Evolutionary conservation across 441 rosid species (phyloP).

Genomic region (Brassica balearica): DNA sequence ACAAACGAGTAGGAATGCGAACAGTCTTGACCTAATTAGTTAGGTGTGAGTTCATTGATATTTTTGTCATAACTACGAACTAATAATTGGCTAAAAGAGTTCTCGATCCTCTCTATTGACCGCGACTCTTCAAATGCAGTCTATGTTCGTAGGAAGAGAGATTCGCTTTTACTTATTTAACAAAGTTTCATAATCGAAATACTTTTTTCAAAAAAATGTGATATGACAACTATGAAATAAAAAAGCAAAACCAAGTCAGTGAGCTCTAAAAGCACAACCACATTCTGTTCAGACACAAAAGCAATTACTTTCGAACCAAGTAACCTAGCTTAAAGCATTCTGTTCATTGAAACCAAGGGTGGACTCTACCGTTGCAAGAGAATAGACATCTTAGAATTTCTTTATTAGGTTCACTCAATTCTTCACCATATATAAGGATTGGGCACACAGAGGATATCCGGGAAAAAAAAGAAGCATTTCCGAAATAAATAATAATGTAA

Average conservation of each 20-base stretch:
- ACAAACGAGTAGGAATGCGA: background rate
- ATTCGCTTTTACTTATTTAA: background rate
- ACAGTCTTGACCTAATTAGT: background rate
- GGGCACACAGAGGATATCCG: background rate
- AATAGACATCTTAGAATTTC: background rate
- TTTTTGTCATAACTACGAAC: background rate
- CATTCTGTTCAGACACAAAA: background rate
- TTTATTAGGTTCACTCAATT: background rate
- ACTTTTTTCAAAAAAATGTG: background rate
- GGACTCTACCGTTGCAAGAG: background rate
- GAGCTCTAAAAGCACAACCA: background rate
- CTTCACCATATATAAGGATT: background rate
- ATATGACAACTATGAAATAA: background rate
- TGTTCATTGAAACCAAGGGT: background rate
- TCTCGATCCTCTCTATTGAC: background rate
- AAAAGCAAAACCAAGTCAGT: background rate
- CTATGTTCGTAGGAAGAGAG: background rate
- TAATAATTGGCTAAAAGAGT: background rate
- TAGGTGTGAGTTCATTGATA: background rate
- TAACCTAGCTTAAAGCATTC: background rate
- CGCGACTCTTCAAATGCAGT: background rate
- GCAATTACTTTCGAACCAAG: constrained; percentile 1
- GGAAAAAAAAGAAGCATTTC: background rate
- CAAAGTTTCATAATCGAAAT: background rate
- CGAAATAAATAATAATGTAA: background rate